Percentiles rank a stretch among this genome's conserved stretches.
Evolutionary conservation across 108 stramenopile genomes (phyloP).

Genomic region (Cylindrotheca closterium): DNA sequence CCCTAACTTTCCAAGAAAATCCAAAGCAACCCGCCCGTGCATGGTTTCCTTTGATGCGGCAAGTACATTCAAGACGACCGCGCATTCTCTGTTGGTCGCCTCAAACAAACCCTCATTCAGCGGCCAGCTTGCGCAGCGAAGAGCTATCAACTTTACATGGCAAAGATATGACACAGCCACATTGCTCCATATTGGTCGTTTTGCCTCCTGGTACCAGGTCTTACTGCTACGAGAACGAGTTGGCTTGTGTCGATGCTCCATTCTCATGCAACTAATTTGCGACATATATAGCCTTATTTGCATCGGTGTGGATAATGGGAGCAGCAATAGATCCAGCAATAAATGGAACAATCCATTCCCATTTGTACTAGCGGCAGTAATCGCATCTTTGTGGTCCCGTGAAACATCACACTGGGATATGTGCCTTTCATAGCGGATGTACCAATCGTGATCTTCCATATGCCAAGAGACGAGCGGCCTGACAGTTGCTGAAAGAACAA

Average conservation of each 20-base stretch:
- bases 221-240: no score
- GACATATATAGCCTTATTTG: neutral
- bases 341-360: constrained; percentile 14
- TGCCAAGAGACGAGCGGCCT: constrained; percentile 22
- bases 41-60: constrained; percentile 18
- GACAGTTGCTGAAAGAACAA: constrained; percentile 8
- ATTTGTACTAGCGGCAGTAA: neutral
- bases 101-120: constrained; percentile 7
- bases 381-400: neutral
- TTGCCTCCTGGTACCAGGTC: no score
- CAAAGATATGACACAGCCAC: constrained; percentile 14
- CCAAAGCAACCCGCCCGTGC: constrained; percentile 21
- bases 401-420: no score
- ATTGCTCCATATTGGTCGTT: constrained; percentile 21
- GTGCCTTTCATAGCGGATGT: no score
- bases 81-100: constrained; percentile 6
- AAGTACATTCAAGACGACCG: constrained; percentile 12
- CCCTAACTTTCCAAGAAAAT: constrained; percentile 1
- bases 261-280: neutral
- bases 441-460: no score
- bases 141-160: constrained; percentile 18
- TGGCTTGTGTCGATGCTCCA: neutral
- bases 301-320: neutral
- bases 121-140: constrained; percentile 15
- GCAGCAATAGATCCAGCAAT: constrained; percentile 8